Evolutionary conservation across 1,284 basidiomycete genomes (phyloP).

Genomic region (Leccinum fuscescens): DNA sequence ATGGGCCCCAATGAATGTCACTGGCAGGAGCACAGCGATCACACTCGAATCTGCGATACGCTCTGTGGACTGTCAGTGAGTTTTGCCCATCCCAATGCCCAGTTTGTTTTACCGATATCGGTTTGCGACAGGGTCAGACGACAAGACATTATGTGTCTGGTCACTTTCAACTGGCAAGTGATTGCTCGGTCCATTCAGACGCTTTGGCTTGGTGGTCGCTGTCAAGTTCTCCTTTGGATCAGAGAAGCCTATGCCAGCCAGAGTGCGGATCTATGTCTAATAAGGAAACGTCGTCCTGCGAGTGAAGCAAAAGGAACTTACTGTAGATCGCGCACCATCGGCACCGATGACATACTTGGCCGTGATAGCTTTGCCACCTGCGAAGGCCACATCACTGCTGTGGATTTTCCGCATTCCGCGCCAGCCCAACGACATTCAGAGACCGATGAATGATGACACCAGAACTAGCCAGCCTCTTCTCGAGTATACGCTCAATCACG

Average conservation of each 20-base stretch:
- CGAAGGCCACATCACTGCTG: constrained; percentile 44
- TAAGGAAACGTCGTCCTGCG: background rate
- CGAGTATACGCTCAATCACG: constrained; percentile 45
- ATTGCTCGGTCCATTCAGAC: too few relatives aligned
- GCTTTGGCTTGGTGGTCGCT: too few relatives aligned
- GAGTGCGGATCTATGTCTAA: constrained; percentile 19
- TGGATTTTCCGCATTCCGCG: constrained; percentile 21
- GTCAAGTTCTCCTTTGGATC: too few relatives aligned
- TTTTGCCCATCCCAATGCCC: too few relatives aligned
- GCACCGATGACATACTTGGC: constrained; percentile 38
- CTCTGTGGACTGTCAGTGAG: too few relatives aligned
- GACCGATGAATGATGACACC: constrained; percentile 26
- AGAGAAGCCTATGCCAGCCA: constrained; percentile 17
- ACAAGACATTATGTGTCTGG: too few relatives aligned
- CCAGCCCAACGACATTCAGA: constrained; percentile 29
- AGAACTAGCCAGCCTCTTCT: constrained; percentile 33
- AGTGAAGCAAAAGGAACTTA: constrained; percentile 37
- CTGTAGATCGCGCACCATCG: constrained; percentile 39
- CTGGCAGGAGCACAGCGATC: too few relatives aligned
- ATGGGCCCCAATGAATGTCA: too few relatives aligned
- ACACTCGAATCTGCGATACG: too few relatives aligned
- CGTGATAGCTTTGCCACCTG: constrained; percentile 45
- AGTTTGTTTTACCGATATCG: too few relatives aligned
- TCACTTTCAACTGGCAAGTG: too few relatives aligned
- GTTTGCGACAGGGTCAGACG: too few relatives aligned